Evolutionary conservation across 495 filamentous ascomycete species (phyloP).

Genomic region (Viridothelium virens): DNA sequence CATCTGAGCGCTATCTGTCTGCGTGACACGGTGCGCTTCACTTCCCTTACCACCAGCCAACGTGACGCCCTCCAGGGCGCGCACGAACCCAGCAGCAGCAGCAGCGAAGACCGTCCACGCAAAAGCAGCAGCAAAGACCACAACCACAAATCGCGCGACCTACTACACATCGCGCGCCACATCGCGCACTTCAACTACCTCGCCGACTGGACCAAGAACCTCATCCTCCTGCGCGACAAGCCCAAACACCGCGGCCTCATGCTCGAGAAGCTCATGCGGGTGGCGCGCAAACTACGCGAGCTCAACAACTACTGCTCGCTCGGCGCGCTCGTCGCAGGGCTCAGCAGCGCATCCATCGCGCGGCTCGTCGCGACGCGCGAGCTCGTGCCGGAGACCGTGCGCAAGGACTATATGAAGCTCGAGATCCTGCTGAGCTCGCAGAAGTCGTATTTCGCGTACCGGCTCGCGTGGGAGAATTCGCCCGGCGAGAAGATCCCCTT

Average conservation of each 20-base stretch:
- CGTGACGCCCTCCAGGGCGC: not conserved
- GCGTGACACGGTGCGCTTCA: constrained; percentile 85
- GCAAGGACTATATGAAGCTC: constrained; percentile 78
- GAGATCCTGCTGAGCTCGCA: constrained; percentile 88
- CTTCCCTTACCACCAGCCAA: constrained; percentile 47
- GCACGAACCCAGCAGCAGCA: too few species aligned
- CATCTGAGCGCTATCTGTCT: constrained; percentile 96
- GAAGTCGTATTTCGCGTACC: constrained; percentile 87
- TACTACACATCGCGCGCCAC: constrained; percentile 86
- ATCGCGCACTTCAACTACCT: constrained; percentile 94
- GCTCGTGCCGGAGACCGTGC: constrained; percentile 58
- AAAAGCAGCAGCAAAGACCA: constrained; percentile 43
- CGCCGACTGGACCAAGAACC: constrained; percentile 82
- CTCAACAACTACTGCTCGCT: constrained; percentile 96
- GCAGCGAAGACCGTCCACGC: not conserved
- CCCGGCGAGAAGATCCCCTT: constrained; percentile 85
- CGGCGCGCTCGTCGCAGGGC: constrained; percentile 85
- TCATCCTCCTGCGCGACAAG: constrained; percentile 89
- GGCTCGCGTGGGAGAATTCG: constrained; percentile 93
- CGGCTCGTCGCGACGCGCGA: constrained; percentile 76
- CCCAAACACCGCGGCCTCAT: constrained; percentile 86
- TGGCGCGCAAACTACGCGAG: constrained; percentile 59
- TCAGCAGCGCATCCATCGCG: constrained; percentile 79
- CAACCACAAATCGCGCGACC: constrained; percentile 68
- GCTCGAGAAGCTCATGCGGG: constrained; percentile 84